Conservation (phyloP, 1,284 basidiomycete genomes). For the Cutaneotrichosporon cavernicola region DNA sequence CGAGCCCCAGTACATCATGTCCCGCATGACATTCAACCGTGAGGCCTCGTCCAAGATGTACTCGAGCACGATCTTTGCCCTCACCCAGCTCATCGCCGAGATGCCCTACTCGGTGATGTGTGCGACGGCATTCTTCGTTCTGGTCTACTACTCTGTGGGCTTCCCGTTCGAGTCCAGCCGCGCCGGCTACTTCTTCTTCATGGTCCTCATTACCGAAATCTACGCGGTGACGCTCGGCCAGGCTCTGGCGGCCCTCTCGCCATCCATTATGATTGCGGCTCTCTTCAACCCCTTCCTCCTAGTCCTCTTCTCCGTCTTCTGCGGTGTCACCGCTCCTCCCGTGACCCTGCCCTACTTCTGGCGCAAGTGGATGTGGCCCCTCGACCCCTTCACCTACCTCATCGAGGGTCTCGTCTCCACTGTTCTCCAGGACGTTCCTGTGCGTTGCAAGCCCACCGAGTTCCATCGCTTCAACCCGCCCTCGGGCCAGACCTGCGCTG, state of each 20-base stretch:
- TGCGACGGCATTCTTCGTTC: slow-evolving; percentile 70
- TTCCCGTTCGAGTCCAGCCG: slow-evolving; percentile 39
- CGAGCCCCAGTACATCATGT: slow-evolving; percentile 81
- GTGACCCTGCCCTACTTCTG: slow-evolving; percentile 66
- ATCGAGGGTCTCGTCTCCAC: slow-evolving; percentile 69
- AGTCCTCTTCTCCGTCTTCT: slow-evolving; percentile 68
- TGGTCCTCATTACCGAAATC: slow-evolving; percentile 71
- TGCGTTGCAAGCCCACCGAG: slow-evolving; percentile 67
- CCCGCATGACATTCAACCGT: slow-evolving; percentile 61
- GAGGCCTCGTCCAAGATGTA: slow-evolving; percentile 59
- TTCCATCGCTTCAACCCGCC: slow-evolving; percentile 67
- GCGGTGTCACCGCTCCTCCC: slow-evolving; percentile 73
- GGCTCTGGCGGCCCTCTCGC: slow-evolving; percentile 68
- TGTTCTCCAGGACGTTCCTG: slow-evolving; percentile 70
- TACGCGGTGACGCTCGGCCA: slow-evolving; percentile 75
- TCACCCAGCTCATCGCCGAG: slow-evolving; percentile 77
- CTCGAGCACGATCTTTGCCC: slow-evolving; percentile 64
- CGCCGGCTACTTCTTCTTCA: slow-evolving; percentile 55
- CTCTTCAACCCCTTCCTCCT: slow-evolving; percentile 76
- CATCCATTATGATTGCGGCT: slow-evolving; percentile 64
- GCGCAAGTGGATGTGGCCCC: slow-evolving; percentile 59
- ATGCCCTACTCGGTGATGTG: slow-evolving; percentile 64
- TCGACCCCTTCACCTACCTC: slow-evolving; percentile 59
- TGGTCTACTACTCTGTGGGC: slow-evolving; percentile 50
- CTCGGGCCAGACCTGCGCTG: slow-evolving; percentile 67